Evolutionary conservation across 2,329 filamentous ascomycete genomes (phyloP).

Genomic region (Pyrenophora graminea): DNA sequence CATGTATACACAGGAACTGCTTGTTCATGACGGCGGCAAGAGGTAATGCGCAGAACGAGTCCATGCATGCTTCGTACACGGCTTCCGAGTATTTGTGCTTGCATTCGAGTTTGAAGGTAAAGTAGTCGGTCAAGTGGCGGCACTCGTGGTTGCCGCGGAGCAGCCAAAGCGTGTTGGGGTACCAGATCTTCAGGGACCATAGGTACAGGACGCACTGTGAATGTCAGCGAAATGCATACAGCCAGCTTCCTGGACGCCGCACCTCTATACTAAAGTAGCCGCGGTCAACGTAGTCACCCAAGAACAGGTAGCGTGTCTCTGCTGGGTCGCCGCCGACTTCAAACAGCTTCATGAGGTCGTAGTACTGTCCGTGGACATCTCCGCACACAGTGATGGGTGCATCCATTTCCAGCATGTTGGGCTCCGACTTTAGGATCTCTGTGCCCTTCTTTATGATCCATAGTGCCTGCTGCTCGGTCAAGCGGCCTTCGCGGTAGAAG

Average conservation of each 20-base stretch:
- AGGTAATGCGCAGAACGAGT: slow-evolving; percentile 93
- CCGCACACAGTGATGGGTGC: slow-evolving; percentile 98
- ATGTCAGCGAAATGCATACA: slow-evolving; percentile 37
- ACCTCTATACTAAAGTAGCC: slow-evolving; percentile 98
- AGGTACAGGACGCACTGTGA: slow-evolving; percentile 86
- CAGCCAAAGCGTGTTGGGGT: slow-evolving; percentile 95
- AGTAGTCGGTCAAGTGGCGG: slow-evolving; percentile 98
- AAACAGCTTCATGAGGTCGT: slow-evolving; percentile 99
- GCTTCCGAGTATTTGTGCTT: slow-evolving; percentile 99
- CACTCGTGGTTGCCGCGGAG: slow-evolving; percentile 98
- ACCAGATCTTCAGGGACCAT: slow-evolving; percentile 98
- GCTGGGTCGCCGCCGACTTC: slow-evolving; percentile 96
- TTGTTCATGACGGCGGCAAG: slow-evolving; percentile 99
- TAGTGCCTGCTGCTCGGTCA: slow-evolving; percentile 96
- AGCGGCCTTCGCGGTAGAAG: slow-evolving; percentile 93
- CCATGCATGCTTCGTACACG: slow-evolving; percentile 97
- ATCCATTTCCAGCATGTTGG: slow-evolving; percentile 98
- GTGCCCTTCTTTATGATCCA: slow-evolving; percentile 91
- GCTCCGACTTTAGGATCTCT: slow-evolving; percentile 84
- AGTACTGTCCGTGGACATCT: slow-evolving; percentile 98
- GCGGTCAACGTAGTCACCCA: slow-evolving; percentile 97
- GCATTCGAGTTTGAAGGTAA: slow-evolving; percentile 99
- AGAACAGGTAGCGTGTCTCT: slow-evolving; percentile 94
- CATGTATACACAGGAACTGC: slow-evolving; percentile 98
- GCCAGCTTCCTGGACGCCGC: slow-evolving; percentile 18